Percentiles rank a stretch among this genome's conserved stretches.
Conservation (phyloP, 2,329 filamentous ascomycete species). For the Sporothrix dimorphospora region DNA sequence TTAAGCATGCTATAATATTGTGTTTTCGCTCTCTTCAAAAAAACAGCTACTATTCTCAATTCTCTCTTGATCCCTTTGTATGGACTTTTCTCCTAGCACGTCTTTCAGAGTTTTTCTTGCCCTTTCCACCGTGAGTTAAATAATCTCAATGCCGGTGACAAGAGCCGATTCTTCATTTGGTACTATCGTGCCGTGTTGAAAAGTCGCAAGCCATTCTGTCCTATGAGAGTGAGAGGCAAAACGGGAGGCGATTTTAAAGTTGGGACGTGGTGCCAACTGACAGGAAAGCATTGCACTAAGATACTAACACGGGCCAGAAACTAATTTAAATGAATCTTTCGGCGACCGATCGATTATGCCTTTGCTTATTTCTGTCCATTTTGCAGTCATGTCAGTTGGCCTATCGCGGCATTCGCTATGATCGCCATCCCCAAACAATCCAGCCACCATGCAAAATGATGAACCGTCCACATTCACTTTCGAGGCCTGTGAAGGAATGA, state of each 20-base stretch:
- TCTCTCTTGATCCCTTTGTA: too few species aligned
- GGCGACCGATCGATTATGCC: conserved; percentile 19
- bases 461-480: not conserved
- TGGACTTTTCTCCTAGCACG: too few species aligned
- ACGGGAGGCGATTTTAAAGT: not conserved
- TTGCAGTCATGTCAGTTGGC: not conserved
- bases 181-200: not conserved
- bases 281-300: not conserved
- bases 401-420: not conserved
- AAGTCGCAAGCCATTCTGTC: too few species aligned
- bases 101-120: too few species aligned
- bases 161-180: not conserved
- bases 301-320: not conserved
- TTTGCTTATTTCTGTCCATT: not conserved
- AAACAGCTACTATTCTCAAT: too few species aligned
- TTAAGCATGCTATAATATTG: too few species aligned
- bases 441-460: not conserved
- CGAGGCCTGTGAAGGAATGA: not conserved
- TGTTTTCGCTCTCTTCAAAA: too few species aligned
- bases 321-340: not conserved
- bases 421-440: not conserved
- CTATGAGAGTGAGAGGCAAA: too few species aligned
- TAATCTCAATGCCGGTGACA: too few species aligned
- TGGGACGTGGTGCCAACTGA: not conserved
- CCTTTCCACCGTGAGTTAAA: too few species aligned